phyloP scores from a whole-genome alignment of 2,329 filamentous ascomycete species.

The Xylariaceae sp. region DNA sequence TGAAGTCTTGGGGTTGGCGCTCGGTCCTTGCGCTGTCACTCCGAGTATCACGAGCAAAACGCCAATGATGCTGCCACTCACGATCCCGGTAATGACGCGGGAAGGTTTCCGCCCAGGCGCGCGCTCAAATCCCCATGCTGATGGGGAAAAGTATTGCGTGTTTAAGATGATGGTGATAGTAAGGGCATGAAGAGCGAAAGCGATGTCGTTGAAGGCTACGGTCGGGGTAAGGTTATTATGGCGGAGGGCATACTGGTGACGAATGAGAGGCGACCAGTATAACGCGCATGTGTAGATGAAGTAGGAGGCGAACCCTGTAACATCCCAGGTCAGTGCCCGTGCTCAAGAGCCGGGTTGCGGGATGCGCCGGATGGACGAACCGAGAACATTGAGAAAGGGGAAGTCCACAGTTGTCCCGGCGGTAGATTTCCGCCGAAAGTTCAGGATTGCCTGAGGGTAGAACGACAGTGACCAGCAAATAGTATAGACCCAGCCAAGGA shows the following conservation, averaged over 20 bases:
- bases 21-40: constrained; percentile 33
- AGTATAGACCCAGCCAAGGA: constrained; percentile 74
- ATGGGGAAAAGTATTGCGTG: constrained; percentile 68
- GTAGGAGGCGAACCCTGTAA: constrained; percentile 67
- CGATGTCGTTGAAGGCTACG: constrained; percentile 84
- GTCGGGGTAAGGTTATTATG: constrained; percentile 74
- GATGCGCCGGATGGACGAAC: constrained; percentile 36
- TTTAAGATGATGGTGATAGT: constrained; percentile 68
- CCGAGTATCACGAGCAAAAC: constrained; percentile 47
- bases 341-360: background rate
- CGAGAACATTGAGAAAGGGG: constrained; percentile 66
- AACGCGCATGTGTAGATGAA: constrained; percentile 69
- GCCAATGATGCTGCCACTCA: constrained; percentile 62
- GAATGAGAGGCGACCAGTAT: constrained; percentile 73
- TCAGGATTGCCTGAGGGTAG: constrained; percentile 84
- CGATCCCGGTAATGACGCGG: constrained; percentile 62
- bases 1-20: constrained; percentile 39
- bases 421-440: constrained; percentile 72
- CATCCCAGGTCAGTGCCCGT: background rate
- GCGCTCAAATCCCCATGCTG: constrained; percentile 69
- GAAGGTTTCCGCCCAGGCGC: constrained; percentile 53
- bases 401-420: constrained; percentile 85
- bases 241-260: constrained; percentile 76
- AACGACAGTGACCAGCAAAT: constrained; percentile 82
- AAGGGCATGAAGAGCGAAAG: constrained; percentile 79